phyloP scores from a whole-genome alignment of 2,329 filamentous ascomycete genomes.

The Stagonosporopsis rhizophila region DNA sequence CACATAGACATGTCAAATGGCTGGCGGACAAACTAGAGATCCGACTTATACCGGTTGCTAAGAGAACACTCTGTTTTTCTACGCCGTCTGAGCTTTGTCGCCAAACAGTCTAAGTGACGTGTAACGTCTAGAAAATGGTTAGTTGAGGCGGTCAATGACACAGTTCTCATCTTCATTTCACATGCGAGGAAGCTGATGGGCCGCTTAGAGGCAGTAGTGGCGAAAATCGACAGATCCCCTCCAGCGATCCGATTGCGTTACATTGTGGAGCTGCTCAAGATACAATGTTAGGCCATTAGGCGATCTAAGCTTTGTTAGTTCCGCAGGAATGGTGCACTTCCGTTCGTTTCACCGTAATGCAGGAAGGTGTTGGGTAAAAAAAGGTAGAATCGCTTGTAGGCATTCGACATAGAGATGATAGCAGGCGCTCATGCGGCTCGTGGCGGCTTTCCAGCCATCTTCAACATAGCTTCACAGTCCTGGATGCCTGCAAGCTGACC shows the following conservation, averaged over 20 bases:
- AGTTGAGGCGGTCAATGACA: not conserved
- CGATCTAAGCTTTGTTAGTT: not conserved
- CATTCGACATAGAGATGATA: not conserved
- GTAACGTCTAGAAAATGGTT: not conserved
- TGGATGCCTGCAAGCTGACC: slow-evolving; percentile 66
- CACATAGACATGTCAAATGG: slow-evolving; percentile 13
- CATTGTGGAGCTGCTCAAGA: not conserved
- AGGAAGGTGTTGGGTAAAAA: not conserved
- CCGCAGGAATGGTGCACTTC: not conserved
- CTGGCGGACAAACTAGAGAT: not conserved
- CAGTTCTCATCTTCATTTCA: not conserved
- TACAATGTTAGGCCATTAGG: not conserved
- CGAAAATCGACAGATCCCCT: slow-evolving; percentile 3
- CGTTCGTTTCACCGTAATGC: slow-evolving; percentile 2
- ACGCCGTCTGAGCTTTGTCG: not conserved
- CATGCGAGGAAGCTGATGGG: not conserved
- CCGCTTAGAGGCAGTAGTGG: not conserved
- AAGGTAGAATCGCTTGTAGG: slow-evolving; percentile 8
- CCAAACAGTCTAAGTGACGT: not conserved
- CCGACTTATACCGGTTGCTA: slow-evolving; percentile 6
- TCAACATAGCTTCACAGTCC: slow-evolving; percentile 56
- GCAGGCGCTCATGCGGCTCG: slow-evolving; percentile 3
- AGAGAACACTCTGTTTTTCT: not conserved
- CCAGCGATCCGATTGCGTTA: not conserved
- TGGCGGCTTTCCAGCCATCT: slow-evolving; percentile 30